phyloP scores from a whole-genome alignment of 352 stramenopile genomes.

The Phytophthora capsici region DNA sequence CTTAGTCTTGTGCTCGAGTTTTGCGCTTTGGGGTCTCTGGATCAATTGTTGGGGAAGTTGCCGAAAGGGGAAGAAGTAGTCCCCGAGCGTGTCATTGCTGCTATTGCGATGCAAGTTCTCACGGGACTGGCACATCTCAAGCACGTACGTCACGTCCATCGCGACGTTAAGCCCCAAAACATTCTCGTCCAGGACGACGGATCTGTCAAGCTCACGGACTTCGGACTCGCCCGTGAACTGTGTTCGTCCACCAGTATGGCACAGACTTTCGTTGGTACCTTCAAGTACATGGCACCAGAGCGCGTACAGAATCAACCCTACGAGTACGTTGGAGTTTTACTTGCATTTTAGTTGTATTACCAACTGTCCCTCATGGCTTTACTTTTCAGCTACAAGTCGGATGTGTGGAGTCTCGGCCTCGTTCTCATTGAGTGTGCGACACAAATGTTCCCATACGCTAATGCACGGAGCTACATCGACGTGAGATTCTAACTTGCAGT shows the following conservation, averaged over 20 bases:
- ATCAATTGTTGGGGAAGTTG: constrained; percentile 35
- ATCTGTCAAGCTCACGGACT: constrained; percentile 86
- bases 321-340: constrained; percentile 43
- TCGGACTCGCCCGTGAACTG: constrained; percentile 72
- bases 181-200: constrained; percentile 86
- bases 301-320: constrained; percentile 87
- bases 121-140: constrained; percentile 68
- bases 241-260: constrained; percentile 78
- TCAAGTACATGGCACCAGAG: constrained; percentile 95
- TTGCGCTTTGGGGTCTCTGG: constrained; percentile 67
- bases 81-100: constrained; percentile 57
- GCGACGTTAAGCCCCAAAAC: constrained; percentile 95
- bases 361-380: background rate
- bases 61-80: constrained; percentile 28
- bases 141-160: constrained; percentile 86
- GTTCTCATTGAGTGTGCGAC: constrained; percentile 79
- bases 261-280: constrained; percentile 91
- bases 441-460: constrained; percentile 58
- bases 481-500: too few relatives aligned
- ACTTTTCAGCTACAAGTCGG: constrained; percentile 69
- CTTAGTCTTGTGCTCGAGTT: constrained; percentile 75
- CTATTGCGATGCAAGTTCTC: constrained; percentile 69
- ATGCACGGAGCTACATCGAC: constrained; percentile 71
- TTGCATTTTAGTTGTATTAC: background rate
- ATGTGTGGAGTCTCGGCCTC: constrained; percentile 81